Conservation (phyloP, 1,139 yeast species). For the Debaryomycetaceae sp. region DNA sequence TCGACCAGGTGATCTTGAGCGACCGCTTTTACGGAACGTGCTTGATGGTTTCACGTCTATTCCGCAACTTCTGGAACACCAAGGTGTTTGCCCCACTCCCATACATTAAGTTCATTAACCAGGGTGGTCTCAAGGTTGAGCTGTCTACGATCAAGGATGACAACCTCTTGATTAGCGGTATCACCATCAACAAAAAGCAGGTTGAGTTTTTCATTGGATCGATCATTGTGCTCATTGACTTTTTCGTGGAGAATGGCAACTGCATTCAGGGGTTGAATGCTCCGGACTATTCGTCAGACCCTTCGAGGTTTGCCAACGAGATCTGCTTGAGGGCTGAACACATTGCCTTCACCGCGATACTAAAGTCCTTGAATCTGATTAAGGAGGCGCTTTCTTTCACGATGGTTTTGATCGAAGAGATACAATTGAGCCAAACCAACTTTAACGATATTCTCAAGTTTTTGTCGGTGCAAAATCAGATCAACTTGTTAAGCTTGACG, state of each 20-base stretch:
- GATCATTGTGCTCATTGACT: slow-evolving; percentile 56
- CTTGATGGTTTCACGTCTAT: slow-evolving; percentile 68
- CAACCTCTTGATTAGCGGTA: slow-evolving; percentile 38
- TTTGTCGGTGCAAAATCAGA: slow-evolving; percentile 62
- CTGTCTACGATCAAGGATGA: slow-evolving; percentile 43
- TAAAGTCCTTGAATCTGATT: slow-evolving; percentile 70
- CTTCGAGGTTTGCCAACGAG: slow-evolving; percentile 49
- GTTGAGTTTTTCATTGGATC: slow-evolving; percentile 68
- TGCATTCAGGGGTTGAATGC: slow-evolving; percentile 61
- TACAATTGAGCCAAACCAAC: slow-evolving; percentile 38
- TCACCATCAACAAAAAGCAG: slow-evolving; percentile 49
- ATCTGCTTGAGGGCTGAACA: slow-evolving; percentile 88
- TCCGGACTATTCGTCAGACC: slow-evolving; percentile 45
- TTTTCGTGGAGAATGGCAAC: slow-evolving; percentile 53
- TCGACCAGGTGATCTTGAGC: slow-evolving; percentile 78
- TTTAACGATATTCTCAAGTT: slow-evolving; percentile 67
- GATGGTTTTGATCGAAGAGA: slow-evolving; percentile 76
- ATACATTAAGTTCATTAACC: slow-evolving; percentile 37
- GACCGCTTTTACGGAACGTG: slow-evolving; percentile 93
- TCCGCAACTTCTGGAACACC: slow-evolving; percentile 73
- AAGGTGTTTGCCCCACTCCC: slow-evolving; percentile 56
- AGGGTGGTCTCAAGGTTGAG: slow-evolving; percentile 33
- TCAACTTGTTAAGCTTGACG: slow-evolving; percentile 59
- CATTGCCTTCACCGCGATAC: slow-evolving; percentile 76
- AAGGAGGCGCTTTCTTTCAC: slow-evolving; percentile 89